A percentile compares a stretch with the other conserved stretches of the same genome.
Evolutionary conservation across 2,329 filamentous ascomycete species (phyloP).

Genomic region (Harringtonia lauricola): DNA sequence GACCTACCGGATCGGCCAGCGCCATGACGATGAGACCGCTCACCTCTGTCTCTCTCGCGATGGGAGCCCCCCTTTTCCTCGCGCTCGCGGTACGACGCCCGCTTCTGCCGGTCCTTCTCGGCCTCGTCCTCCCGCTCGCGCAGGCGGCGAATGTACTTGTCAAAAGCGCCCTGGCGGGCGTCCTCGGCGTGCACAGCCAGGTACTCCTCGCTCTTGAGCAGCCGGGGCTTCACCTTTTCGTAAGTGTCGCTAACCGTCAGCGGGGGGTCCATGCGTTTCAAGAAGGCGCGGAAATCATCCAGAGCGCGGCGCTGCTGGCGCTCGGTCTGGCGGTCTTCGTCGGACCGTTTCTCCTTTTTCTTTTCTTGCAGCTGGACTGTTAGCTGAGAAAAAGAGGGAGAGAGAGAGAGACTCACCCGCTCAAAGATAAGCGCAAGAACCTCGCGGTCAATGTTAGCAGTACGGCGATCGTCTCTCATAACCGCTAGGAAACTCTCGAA

Average conservation of each 20-base stretch:
- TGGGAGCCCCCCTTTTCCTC: conserved; percentile 27
- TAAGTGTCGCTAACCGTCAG: conserved; percentile 70
- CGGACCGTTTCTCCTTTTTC: conserved; percentile 69
- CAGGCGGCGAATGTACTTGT: conserved; percentile 83
- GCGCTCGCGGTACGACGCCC: conserved; percentile 38
- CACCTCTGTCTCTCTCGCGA: conserved; percentile 22
- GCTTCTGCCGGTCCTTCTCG: conserved; percentile 53
- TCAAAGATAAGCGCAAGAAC: conserved; percentile 74
- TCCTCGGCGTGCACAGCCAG: conserved; percentile 75
- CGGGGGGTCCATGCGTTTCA: conserved; percentile 85
- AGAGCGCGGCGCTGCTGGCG: conserved; percentile 75
- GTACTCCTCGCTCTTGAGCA: conserved; percentile 77
- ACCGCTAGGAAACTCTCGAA: conserved; percentile 79
- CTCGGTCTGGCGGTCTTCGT: conserved; percentile 78
- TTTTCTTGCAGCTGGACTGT: conserved; percentile 64
- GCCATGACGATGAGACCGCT: conserved; percentile 49
- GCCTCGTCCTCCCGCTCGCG: conserved; percentile 80
- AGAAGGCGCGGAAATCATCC: conserved; percentile 71
- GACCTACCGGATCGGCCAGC: conserved; percentile 45
- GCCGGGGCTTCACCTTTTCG: conserved; percentile 71
- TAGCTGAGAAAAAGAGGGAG: neutral
- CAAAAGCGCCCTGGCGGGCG: conserved; percentile 71
- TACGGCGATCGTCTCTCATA: conserved; percentile 78
- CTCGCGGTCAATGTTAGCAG: conserved; percentile 75
- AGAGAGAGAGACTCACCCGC: conserved; percentile 39